Evolutionary conservation across 345 rosid species (phyloP).

Genomic region (Lepidium sativum): DNA sequence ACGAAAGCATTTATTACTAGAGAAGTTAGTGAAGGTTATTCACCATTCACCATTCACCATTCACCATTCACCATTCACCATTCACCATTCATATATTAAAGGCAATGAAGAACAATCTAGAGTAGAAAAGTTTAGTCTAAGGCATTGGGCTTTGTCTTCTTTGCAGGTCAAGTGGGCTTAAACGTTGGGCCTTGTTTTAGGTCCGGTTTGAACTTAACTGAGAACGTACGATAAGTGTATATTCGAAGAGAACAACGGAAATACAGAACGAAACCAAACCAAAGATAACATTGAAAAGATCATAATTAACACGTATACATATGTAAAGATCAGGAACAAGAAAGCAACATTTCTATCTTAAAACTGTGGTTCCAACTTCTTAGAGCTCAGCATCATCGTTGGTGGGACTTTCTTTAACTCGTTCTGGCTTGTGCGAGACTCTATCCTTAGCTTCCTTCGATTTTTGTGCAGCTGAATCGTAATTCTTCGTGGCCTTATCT

Average conservation of each 20-base stretch:
- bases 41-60: too few relatives aligned
- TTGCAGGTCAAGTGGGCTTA: too few relatives aligned
- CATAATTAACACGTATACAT: neutral
- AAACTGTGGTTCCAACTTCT: neutral
- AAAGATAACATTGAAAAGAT: neutral
- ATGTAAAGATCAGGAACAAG: neutral
- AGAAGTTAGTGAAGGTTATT: too few relatives aligned
- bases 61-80: too few relatives aligned
- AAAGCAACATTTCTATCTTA: neutral
- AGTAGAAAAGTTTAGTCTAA: too few relatives aligned
- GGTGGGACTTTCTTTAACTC: slow-evolving; percentile 17
- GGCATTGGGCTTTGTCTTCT: too few relatives aligned
- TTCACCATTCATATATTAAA: too few relatives aligned
- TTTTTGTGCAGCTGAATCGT: slow-evolving; percentile 16
- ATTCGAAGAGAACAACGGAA: neutral
- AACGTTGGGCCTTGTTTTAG: too few relatives aligned
- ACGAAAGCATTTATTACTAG: too few relatives aligned
- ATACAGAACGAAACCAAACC: neutral
- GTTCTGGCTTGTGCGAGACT: slow-evolving; percentile 16
- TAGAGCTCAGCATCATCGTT: slow-evolving; percentile 28
- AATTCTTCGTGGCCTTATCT: slow-evolving; percentile 19
- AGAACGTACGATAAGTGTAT: neutral
- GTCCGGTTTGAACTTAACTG: too few relatives aligned
- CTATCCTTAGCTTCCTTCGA: slow-evolving; percentile 25
- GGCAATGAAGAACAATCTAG: too few relatives aligned